Percentiles rank a stretch among this genome's conserved stretches.
These are phyloP conservation scores for Globisporangium parvum DNA, from an alignment of 352 stramenopile genomes.

Conservation along the genomic window DNA sequence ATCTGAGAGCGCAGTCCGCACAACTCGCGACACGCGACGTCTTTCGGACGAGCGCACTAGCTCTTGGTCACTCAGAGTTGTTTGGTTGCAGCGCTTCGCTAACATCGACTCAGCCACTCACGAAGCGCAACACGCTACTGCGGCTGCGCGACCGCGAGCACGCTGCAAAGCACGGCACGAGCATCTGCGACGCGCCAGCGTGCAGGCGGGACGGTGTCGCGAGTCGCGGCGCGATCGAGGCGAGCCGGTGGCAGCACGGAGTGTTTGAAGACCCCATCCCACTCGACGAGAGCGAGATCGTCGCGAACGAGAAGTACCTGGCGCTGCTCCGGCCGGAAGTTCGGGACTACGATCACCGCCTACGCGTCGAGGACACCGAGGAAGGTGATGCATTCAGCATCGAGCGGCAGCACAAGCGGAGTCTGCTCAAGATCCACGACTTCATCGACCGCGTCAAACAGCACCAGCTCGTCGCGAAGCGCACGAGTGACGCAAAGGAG, in stretches of 20 bases:
- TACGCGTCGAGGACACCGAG: slow-evolving; percentile 39
- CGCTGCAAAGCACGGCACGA: slow-evolving; percentile 37
- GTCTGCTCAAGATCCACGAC: slow-evolving; percentile 52
- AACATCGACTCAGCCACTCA: slow-evolving; percentile 20
- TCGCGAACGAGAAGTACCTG: slow-evolving; percentile 49
- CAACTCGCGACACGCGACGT: slow-evolving; percentile 26
- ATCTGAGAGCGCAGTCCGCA: slow-evolving; percentile 30
- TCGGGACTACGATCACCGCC: slow-evolving; percentile 39
- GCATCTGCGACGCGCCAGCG: slow-evolving; percentile 21
- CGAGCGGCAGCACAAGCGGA: slow-evolving; percentile 37
- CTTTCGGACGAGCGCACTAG: slow-evolving; percentile 33
- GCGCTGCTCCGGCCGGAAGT: slow-evolving; percentile 59
- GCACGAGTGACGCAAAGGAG: slow-evolving; percentile 8
- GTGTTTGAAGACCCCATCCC: slow-evolving; percentile 69
- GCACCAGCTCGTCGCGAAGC: slow-evolving; percentile 16
- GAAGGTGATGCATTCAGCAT: slow-evolving; percentile 27
- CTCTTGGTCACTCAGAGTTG: slow-evolving; percentile 4
- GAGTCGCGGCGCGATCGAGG: slow-evolving; percentile 3
- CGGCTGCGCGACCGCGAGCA: slow-evolving; percentile 49
- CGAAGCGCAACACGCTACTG: slow-evolving; percentile 59
- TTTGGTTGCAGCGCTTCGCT: background rate
- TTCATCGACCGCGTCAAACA: slow-evolving; percentile 53
- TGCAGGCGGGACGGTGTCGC: slow-evolving; percentile 10
- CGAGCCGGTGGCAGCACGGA: slow-evolving; percentile 13
- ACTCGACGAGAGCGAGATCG: slow-evolving; percentile 50